phyloP scores from a whole-genome alignment of 225 moss, liverwort and hornwort species.

The Sphagnum contortum region DNA sequence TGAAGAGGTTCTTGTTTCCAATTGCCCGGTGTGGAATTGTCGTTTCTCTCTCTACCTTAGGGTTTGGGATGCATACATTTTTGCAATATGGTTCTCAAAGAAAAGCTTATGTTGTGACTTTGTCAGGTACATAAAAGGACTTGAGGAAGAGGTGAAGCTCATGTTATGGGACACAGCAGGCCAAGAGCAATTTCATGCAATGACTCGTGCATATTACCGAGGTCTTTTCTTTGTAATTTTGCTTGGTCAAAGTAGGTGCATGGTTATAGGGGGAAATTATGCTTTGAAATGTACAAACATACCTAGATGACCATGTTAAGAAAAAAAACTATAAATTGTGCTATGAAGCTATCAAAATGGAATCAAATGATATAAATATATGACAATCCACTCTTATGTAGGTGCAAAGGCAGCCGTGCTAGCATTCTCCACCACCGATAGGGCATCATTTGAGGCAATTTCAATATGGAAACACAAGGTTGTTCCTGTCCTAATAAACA shows the following conservation, averaged over 20 bases:
- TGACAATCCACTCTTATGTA: conserved; percentile 3
- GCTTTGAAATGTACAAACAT: not conserved
- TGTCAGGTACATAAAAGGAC: conserved; percentile 51
- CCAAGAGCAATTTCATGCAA: conserved; percentile 86
- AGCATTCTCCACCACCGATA: conserved; percentile 76
- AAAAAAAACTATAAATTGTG: too few species aligned
- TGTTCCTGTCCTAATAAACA: not conserved
- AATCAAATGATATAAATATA: too few species aligned
- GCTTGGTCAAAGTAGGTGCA: not conserved
- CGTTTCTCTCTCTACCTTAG: too few species aligned
- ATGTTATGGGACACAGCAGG: conserved; percentile 99
- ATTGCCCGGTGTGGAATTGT: too few species aligned
- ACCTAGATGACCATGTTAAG: too few species aligned
- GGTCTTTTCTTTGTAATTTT: conserved; percentile 23
- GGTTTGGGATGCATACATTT: too few species aligned
- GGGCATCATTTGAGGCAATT: conserved; percentile 72
- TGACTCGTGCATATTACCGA: conserved; percentile 83
- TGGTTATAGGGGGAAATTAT: not conserved
- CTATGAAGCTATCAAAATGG: too few species aligned
- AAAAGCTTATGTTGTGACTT: not conserved
- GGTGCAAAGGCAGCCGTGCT: conserved; percentile 84
- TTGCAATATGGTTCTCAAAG: too few species aligned
- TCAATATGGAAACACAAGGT: conserved; percentile 80
- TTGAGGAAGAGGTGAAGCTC: conserved; percentile 81
- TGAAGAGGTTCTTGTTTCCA: too few species aligned